These are phyloP conservation scores for Lignosus rhinocerotis DNA, from an alignment of 1,284 basidiomycete species.

Conservation along the genomic window DNA sequence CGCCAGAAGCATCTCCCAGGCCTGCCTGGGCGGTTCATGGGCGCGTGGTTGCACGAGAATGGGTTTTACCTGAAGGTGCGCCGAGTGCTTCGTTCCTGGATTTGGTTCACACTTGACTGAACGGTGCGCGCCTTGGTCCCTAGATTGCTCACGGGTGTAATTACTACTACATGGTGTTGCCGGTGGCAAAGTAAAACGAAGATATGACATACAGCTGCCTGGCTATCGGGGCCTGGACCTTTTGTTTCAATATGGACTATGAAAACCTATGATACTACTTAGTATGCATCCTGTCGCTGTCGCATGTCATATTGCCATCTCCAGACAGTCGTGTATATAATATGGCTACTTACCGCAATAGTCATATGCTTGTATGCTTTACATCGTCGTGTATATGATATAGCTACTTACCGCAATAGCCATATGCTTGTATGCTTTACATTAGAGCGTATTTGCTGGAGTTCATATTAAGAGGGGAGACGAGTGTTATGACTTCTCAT, in stretches of 20 bases:
- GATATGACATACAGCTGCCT: too few relatives aligned
- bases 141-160: background rate
- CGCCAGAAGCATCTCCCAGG: background rate
- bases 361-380: background rate
- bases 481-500: too few relatives aligned
- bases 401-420: too few relatives aligned
- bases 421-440: too few relatives aligned
- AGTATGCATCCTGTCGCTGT: background rate
- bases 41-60: slow-evolving; percentile 5
- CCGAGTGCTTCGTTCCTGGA: background rate
- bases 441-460: too few relatives aligned
- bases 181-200: background rate
- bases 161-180: background rate
- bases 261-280: background rate
- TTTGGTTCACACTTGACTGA: background rate
- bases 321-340: background rate
- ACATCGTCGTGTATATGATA: background rate
- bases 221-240: too few relatives aligned
- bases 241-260: background rate
- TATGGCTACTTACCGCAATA: background rate
- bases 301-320: background rate
- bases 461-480: too few relatives aligned
- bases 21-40: background rate
- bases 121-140: too few relatives aligned
- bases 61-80: slow-evolving; percentile 4